Base-by-base conservation (phyloP, 257 asterid species). In the Petunia secreta region DNA sequence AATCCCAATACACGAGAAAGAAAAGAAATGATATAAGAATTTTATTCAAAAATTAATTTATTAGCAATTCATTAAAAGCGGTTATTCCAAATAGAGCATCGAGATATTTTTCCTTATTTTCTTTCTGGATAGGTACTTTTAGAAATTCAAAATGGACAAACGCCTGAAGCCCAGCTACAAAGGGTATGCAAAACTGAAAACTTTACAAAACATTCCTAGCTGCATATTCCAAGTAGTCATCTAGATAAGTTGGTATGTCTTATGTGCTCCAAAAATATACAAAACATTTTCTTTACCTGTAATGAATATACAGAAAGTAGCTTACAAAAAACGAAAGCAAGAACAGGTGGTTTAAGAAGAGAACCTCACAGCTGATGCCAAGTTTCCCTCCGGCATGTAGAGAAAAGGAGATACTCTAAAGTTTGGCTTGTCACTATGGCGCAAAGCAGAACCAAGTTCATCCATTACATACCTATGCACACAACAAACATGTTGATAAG, bases 401-500 rank as follows among this genome's bases (percentile, higher is more conserved):
- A 95, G 97, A 81, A 95, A 95, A 63, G 99, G 99, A 65, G 99
- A 88, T 57, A 90, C 96, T 85, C 97, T 87, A 82, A 95, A 91
- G 86, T 92, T 95, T 81, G 97, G 92, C 79, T 87, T 95, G 84
- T 93, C 97, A 64, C 97, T 93, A 81, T 95, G 98, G 84, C 98
- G 91, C 91, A 95, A 85, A 78, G 97, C 96, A 82, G 99, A 95
- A 82, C 99, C 99, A 37, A 95, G 91, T 88, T 95, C 99, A 90
- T 95, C 99, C 99, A 95, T 93, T 83, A 92, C 97, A 89, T 95
- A 95, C 94, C 99, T 95, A 84, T 74, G 60, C 60, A 62, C 84
- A 83, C 80, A 78, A 60, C 66, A 15, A 77, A 75, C 54, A 57
- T 69, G 39, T 67, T 41, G 10, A 14, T 37, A 48, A 6, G 48